Evolutionary conservation across 768 basidiomycete genomes (phyloP).

Genomic region (Lentinula raphanica): DNA sequence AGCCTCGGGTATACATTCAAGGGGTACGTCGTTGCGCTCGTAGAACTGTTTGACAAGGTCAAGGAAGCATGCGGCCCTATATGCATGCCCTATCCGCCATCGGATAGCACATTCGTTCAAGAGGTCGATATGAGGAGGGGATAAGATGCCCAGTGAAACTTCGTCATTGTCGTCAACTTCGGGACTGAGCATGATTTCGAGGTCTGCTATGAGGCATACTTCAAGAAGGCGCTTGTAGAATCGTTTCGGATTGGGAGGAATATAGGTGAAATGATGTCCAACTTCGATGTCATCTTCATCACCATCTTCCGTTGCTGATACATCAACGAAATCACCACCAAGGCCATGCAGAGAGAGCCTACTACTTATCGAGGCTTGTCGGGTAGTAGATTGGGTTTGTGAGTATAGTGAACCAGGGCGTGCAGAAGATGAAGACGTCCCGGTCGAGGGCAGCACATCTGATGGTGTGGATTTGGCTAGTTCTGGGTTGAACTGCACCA

Average conservation of each 20-base stretch:
- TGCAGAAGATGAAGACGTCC: constrained; percentile 35
- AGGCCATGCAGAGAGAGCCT: constrained; percentile 52
- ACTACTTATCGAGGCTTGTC: constrained; percentile 63
- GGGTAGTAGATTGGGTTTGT: constrained; percentile 31
- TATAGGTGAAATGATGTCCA: constrained; percentile 80
- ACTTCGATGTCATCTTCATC: constrained; percentile 67
- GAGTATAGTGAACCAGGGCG: constrained; percentile 61
- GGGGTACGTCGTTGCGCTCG: constrained; percentile 84
- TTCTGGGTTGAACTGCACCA: constrained; percentile 83
- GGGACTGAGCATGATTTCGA: constrained; percentile 85
- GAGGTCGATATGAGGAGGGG: constrained; percentile 70
- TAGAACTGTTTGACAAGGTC: constrained; percentile 83
- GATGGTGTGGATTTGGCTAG: constrained; percentile 74
- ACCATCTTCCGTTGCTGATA: constrained; percentile 33
- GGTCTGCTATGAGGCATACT: constrained; percentile 74
- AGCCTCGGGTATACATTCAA: constrained; percentile 93
- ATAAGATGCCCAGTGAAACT: constrained; percentile 89
- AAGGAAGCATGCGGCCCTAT: constrained; percentile 75
- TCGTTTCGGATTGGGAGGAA: constrained; percentile 82
- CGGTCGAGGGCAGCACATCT: constrained; percentile 42
- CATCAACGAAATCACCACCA: constrained; percentile 21
- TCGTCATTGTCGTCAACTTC: constrained; percentile 94
- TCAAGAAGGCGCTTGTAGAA: constrained; percentile 84
- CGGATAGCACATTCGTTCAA: constrained; percentile 83
- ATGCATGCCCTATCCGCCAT: constrained; percentile 83